phyloP scores from a whole-genome alignment of 371 early-diverging fungal species.

The Mortierella sp. region DNA sequence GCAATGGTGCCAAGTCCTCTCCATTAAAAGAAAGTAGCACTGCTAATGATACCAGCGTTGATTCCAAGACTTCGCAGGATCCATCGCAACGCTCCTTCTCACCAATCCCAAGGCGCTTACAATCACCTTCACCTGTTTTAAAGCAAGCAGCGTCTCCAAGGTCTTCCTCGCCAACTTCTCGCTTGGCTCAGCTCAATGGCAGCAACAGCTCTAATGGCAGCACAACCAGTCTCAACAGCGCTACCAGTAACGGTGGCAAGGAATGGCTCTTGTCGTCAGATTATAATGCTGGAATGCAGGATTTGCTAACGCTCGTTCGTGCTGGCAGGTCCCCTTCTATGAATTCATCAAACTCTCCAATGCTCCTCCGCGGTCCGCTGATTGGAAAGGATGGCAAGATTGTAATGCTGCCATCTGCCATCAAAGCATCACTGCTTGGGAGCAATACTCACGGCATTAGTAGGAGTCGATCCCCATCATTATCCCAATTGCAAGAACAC shows the following conservation, averaged over 20 bases:
- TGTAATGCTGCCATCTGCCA: conserved; percentile 46
- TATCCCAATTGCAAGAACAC: conserved; percentile 17
- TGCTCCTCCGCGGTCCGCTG: conserved; percentile 25
- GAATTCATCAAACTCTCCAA: conserved; percentile 34
- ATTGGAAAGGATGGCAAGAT: conserved; percentile 54
- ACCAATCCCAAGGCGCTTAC: conserved; percentile 47
- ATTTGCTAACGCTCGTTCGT: conserved; percentile 50
- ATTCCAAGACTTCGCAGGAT: not conserved
- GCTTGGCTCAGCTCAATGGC: conserved; percentile 12
- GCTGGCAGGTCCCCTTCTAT: conserved; percentile 51
- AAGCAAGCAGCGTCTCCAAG: not conserved
- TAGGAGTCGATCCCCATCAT: conserved; percentile 31
- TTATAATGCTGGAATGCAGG: conserved; percentile 55
- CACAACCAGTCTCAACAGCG: conserved; percentile 6
- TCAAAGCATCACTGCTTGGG: conserved; percentile 49
- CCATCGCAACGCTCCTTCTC: conserved; percentile 31
- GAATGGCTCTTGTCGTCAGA: conserved; percentile 56
- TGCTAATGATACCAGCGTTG: not conserved
- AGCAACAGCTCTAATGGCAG: conserved; percentile 10
- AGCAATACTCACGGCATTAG: conserved; percentile 7
- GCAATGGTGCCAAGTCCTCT: conserved; percentile 4
- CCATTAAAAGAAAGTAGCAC: conserved; percentile 26
- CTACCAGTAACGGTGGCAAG: conserved; percentile 14
- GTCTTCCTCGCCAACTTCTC: not conserved
- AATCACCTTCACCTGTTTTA: conserved; percentile 35